A percentile compares a stretch with the other conserved stretches of the same genome.
These are phyloP conservation scores for Colletotrichum nymphaeae DNA, from an alignment of 2,329 filamentous ascomycete genomes.

Conservation along the genomic window DNA sequence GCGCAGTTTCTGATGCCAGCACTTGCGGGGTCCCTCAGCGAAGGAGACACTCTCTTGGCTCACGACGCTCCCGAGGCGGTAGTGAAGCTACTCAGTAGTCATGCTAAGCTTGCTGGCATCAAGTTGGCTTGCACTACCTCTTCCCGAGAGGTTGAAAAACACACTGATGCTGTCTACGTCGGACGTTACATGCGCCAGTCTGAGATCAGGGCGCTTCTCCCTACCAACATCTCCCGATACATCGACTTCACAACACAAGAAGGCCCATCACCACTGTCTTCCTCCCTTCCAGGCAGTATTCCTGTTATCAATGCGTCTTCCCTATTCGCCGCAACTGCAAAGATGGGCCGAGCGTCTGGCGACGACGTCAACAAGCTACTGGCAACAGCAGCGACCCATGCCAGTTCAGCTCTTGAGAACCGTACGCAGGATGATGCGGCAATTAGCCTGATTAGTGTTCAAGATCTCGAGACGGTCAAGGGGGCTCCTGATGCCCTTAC, in stretches of 20 bases:
- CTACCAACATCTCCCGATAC: neutral
- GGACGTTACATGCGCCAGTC: neutral
- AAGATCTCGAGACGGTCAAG: neutral
- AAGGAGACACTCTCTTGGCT: neutral
- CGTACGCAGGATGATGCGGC: neutral
- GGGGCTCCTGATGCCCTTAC: neutral
- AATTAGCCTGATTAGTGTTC: neutral
- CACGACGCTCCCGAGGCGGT: neutral
- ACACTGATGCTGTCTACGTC: neutral
- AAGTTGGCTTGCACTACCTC: neutral
- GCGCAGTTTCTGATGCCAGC: neutral
- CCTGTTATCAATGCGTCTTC: neutral
- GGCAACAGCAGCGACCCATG: neutral
- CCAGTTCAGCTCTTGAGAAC: neutral
- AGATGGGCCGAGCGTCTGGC: neutral
- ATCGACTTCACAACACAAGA: neutral
- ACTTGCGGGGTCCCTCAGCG: neutral
- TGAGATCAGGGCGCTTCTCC: neutral
- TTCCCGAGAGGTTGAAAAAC: neutral
- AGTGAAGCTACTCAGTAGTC: neutral
- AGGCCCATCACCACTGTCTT: neutral
- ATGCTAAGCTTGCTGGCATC: neutral
- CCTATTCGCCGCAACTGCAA: neutral
- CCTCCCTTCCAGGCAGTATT: neutral
- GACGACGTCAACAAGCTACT: neutral